Conservation (phyloP, 176 grass and related monocot species). For the Melocanna baccifera region DNA sequence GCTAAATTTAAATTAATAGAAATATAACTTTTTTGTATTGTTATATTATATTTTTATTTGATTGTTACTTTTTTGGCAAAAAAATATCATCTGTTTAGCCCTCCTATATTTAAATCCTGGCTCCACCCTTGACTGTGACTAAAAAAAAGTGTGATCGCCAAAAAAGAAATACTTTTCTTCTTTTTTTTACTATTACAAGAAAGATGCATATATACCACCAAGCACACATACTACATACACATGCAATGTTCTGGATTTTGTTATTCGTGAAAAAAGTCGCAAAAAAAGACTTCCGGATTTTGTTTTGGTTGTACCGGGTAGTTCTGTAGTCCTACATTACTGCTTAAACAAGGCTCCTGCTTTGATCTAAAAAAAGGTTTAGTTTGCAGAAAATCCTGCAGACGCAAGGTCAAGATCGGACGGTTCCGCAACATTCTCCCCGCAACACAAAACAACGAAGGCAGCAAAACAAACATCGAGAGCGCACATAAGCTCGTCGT, state of each 20-base stretch:
- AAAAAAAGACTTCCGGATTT: not conserved
- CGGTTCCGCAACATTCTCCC: conserved; percentile 16
- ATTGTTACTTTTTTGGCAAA: too few relatives aligned
- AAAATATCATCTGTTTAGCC: too few relatives aligned
- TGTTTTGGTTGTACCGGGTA: not conserved
- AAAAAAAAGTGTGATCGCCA: not conserved
- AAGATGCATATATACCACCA: too few relatives aligned
- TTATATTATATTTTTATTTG: too few relatives aligned
- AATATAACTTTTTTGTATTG: too few relatives aligned
- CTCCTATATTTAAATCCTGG: too few relatives aligned
- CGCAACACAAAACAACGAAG: not conserved
- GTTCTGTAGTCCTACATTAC: not conserved
- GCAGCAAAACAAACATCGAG: not conserved
- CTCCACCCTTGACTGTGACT: too few relatives aligned
- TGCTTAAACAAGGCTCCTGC: not conserved
- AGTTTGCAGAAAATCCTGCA: not conserved
- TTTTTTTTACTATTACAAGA: too few relatives aligned
- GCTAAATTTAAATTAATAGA: too few relatives aligned
- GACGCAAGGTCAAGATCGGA: conserved; percentile 31
- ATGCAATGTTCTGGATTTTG: too few relatives aligned
- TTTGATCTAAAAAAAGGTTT: not conserved
- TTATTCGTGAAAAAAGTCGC: too few relatives aligned
- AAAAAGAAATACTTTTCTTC: not conserved
- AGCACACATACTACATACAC: too few relatives aligned
- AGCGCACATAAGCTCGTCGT: not conserved